Evolutionary conservation across 371 early-diverging fungal genomes (phyloP).

Genomic region (Batkoa obscura): DNA sequence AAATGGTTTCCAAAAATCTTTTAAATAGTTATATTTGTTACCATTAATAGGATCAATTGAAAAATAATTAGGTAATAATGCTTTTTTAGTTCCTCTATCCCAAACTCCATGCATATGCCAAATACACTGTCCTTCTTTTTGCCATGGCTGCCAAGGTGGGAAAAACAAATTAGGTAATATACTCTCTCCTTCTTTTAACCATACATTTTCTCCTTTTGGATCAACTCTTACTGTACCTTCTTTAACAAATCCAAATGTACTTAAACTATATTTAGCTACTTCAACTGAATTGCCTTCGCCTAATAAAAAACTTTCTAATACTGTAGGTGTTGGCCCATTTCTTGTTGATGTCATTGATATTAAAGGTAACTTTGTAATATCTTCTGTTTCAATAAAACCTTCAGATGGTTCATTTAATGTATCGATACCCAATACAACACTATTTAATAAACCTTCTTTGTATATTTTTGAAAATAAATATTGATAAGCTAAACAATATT

Average conservation of each 20-base stretch:
- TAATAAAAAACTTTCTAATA: slow-evolving; percentile 35
- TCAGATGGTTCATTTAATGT: slow-evolving; percentile 53
- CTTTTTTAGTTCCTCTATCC: slow-evolving; percentile 18
- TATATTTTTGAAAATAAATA: slow-evolving; percentile 22
- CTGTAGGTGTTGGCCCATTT: slow-evolving; percentile 40
- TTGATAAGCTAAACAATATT: slow-evolving; percentile 31
- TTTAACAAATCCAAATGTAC: slow-evolving; percentile 32
- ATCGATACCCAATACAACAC: slow-evolving; percentile 49
- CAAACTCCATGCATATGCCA: slow-evolving; percentile 52
- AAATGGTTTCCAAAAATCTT: slow-evolving; percentile 32
- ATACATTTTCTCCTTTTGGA: slow-evolving; percentile 24
- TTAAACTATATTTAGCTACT: slow-evolving; percentile 34
- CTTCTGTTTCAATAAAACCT: slow-evolving; percentile 31
- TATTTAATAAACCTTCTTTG: slow-evolving; percentile 21
- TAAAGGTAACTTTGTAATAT: slow-evolving; percentile 22
- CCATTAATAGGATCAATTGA: slow-evolving; percentile 20
- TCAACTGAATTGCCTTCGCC: slow-evolving; percentile 30
- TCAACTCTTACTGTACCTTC: slow-evolving; percentile 20
- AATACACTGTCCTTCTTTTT: slow-evolving; percentile 26
- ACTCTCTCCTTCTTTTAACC: slow-evolving; percentile 27
- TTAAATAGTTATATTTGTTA: slow-evolving; percentile 18
- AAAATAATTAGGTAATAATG: slow-evolving; percentile 33
- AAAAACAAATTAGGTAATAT: slow-evolving; percentile 13
- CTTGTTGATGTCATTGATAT: slow-evolving; percentile 22
- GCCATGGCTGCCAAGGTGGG: background rate